phyloP scores from a whole-genome alignment of 2,329 filamentous ascomycete species.

The Xylaria sp. region DNA sequence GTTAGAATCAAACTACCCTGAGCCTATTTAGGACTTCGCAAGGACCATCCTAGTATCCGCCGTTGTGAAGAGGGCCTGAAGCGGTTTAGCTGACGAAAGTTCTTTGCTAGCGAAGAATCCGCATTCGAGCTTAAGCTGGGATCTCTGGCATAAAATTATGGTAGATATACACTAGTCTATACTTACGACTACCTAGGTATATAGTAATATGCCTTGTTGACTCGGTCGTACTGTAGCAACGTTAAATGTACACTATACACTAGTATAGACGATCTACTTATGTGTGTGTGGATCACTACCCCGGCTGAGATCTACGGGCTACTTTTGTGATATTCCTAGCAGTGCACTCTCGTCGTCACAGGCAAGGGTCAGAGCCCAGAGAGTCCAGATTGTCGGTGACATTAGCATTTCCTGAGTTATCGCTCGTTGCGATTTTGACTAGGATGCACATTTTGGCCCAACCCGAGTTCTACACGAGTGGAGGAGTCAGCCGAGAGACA shows the following conservation, averaged over 20 bases:
- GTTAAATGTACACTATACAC: too few relatives aligned
- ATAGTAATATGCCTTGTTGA: too few relatives aligned
- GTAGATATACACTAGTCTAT: neutral
- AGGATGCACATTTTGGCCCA: neutral
- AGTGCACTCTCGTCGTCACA: slow-evolving; percentile 14
- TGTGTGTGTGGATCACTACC: slow-evolving; percentile 18
- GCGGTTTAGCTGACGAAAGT: slow-evolving; percentile 9
- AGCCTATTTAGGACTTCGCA: slow-evolving; percentile 3
- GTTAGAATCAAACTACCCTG: slow-evolving; percentile 13
- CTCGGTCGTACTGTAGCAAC: too few relatives aligned
- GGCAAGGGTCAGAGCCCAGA: neutral
- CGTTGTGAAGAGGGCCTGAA: slow-evolving; percentile 13
- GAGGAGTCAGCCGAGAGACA: slow-evolving; percentile 14
- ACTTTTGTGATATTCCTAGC: too few relatives aligned
- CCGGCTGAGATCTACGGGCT: slow-evolving; percentile 24
- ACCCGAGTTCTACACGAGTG: neutral
- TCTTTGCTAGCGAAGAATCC: neutral
- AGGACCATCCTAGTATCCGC: slow-evolving; percentile 20
- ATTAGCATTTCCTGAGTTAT: neutral
- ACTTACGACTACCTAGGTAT: neutral
- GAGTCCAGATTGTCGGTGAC: slow-evolving; percentile 14
- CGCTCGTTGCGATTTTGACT: neutral
- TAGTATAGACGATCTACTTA: too few relatives aligned
- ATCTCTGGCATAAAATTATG: neutral
- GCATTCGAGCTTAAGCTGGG: slow-evolving; percentile 11